Evolutionary conservation across 768 basidiomycete genomes (phyloP).

Genomic region (Rhizopogon salebrosus): DNA sequence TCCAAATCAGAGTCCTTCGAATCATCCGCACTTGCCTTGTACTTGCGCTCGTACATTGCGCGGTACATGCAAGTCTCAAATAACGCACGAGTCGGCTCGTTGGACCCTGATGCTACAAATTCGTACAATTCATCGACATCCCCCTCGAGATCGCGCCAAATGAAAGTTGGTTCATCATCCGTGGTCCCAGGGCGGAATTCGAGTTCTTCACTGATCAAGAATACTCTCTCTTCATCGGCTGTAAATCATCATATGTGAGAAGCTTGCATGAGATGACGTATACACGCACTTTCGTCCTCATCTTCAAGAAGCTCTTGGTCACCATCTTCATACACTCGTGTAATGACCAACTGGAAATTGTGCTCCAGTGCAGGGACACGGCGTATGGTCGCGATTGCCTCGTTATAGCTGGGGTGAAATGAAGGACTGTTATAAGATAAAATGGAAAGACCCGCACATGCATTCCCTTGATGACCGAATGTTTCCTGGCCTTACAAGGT

Average conservation of each 20-base stretch:
- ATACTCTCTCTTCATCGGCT: slow-evolving; percentile 94
- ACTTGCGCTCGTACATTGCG: slow-evolving; percentile 95
- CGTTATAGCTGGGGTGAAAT: slow-evolving; percentile 67
- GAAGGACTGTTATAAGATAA: background rate
- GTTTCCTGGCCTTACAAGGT: slow-evolving; percentile 85
- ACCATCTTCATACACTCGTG: slow-evolving; percentile 95
- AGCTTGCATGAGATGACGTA: background rate
- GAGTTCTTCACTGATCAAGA: slow-evolving; percentile 86
- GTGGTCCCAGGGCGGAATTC: slow-evolving; percentile 75
- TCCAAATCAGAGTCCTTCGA: slow-evolving; percentile 64
- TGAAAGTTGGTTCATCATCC: slow-evolving; percentile 74
- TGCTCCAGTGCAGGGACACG: slow-evolving; percentile 72
- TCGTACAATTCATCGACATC: slow-evolving; percentile 93
- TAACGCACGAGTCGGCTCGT: slow-evolving; percentile 72
- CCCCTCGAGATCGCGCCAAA: slow-evolving; percentile 89
- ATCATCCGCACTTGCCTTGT: slow-evolving; percentile 64
- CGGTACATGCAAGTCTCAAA: slow-evolving; percentile 94
- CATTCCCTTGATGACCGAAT: slow-evolving; percentile 92
- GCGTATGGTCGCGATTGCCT: slow-evolving; percentile 92
- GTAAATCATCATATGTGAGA: slow-evolving; percentile 9
- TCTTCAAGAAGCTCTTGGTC: slow-evolving; percentile 94
- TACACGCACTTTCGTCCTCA: slow-evolving; percentile 73
- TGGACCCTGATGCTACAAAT: slow-evolving; percentile 78
- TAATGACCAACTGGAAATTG: slow-evolving; percentile 89
- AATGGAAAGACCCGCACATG: slow-evolving; percentile 61